Evolutionary conservation across 192 early-diverging fungal genomes (phyloP), one percentile per base, ranked within the genome.

Genomic region (Mortierella claussenii): DNA sequence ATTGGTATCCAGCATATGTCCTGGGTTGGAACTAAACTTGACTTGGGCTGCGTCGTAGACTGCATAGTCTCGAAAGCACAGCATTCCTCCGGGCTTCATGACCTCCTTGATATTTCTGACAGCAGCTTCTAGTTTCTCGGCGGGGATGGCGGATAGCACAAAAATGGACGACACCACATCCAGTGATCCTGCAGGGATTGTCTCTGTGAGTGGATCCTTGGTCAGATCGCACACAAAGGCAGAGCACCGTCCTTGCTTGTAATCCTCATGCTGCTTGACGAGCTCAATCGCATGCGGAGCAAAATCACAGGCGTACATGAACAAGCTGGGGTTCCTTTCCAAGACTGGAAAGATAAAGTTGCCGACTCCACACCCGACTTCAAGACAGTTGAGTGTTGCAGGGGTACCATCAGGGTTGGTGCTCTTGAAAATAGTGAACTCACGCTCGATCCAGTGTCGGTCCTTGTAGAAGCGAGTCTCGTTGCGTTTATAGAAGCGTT

Each of bases 181-280:
- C 30, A 98, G 76, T 3, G 91, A 91, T 8, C 83, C 87, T 17
- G 88, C 88, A n/a, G 89, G 89, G 40, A 97, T 88, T 5, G 87
- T 88, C 15, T 87, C 83, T 0, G 83, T 82, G 23, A 95, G 83
- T 2, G 79, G 67, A 58, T 93, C 89, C 23, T 86, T 83, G 1
- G 97, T 97, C 33, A 99, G 80, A 63, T 99, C 95, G 61, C 91
- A 97, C 2, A 99, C 98, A 86, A 99, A 97, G 0, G 96, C 96
- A 33, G 89, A 87, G 81, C 94, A 97, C 31, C 91, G 80, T 0
- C 66, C 63, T 54, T 91, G 84, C 40, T 89, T 78, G 63, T 97
- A 99, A 32, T 82, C 71, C 23, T 85, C 83, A 54, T 92, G 89
- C 13, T 78, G 63, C 82, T 98, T 91, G 30, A 99, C 97, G 55